A percentile compares a stretch with the other conserved stretches of the same genome.
These are phyloP conservation scores for Chrysanthemum seticuspe DNA, from an alignment of 129 eudicot species.

Conservation along the genomic window DNA sequence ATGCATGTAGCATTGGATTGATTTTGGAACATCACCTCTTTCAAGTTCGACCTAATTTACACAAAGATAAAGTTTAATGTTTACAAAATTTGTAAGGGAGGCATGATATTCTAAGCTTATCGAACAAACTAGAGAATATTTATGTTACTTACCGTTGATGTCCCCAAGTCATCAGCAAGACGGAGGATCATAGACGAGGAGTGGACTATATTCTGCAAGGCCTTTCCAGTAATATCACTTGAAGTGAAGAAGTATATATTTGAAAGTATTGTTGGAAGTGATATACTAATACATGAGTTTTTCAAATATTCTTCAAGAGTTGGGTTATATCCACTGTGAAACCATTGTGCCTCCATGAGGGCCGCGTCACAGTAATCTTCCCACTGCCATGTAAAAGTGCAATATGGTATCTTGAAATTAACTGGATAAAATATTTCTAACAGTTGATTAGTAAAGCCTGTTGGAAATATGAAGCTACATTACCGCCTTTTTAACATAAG, in stretches of 20 bases:
- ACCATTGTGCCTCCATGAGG: conserved; percentile 45
- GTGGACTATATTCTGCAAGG: conserved; percentile 29
- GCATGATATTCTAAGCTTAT: neutral
- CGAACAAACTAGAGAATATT: neutral
- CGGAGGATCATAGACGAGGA: conserved; percentile 45
- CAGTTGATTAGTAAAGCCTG: neutral
- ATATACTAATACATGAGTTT: conserved; percentile 47
- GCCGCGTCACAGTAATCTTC: conserved; percentile 33
- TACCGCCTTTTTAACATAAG: conserved; percentile 36
- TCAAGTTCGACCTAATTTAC: conserved; percentile 40
- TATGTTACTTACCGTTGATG: conserved; percentile 39
- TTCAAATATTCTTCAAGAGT: conserved; percentile 49
- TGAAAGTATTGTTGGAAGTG: conserved; percentile 38
- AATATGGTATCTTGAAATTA: neutral
- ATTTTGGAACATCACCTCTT: conserved; percentile 56
- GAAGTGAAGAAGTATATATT: conserved; percentile 37
- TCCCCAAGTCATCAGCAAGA: conserved; percentile 61
- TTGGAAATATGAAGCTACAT: neutral
- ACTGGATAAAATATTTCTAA: neutral
- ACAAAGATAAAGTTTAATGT: neutral
- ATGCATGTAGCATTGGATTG: conserved; percentile 60
- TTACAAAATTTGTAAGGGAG: no score
- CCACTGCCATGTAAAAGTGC: conserved; percentile 34
- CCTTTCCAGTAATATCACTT: conserved; percentile 27
- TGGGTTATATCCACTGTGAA: conserved; percentile 48